phyloP scores from a whole-genome alignment of 73 alveolate genomes.

The Paramecium sonneborni region DNA sequence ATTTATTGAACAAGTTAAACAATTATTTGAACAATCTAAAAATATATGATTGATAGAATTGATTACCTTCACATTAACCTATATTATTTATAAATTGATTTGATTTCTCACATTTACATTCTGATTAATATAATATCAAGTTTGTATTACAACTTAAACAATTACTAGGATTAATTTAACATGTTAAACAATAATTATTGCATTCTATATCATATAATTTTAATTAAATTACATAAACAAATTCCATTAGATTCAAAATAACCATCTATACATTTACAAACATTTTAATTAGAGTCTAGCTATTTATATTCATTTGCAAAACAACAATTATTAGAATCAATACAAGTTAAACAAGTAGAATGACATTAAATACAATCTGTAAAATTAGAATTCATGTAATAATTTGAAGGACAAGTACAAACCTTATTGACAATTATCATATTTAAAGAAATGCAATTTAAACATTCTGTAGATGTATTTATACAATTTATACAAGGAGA shows the following conservation, averaged over 20 bases:
- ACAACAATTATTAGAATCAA: background rate
- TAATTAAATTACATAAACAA: background rate
- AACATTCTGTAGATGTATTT: background rate
- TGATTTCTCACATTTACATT: background rate
- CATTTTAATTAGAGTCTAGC: background rate
- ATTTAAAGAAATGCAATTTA: background rate
- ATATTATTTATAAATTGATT: background rate
- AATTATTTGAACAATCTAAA: background rate
- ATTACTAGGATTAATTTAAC: background rate
- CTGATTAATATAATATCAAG: background rate
- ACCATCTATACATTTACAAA: slow-evolving; percentile 8
- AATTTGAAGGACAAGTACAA: background rate
- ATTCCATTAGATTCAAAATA: background rate
- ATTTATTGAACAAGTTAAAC: background rate
- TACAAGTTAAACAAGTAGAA: background rate
- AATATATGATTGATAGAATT: background rate
- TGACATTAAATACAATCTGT: background rate
- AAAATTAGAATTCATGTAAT: background rate
- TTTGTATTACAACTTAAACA: background rate
- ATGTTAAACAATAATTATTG: background rate
- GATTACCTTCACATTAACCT: background rate
- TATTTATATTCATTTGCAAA: background rate
- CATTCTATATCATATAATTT: background rate
- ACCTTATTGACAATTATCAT: background rate
- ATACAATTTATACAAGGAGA: background rate